Evolutionary conservation across 1,139 yeast species (phyloP), one percentile per base, ranked within the genome.

Genomic region (Hansenula lynferdii): DNA sequence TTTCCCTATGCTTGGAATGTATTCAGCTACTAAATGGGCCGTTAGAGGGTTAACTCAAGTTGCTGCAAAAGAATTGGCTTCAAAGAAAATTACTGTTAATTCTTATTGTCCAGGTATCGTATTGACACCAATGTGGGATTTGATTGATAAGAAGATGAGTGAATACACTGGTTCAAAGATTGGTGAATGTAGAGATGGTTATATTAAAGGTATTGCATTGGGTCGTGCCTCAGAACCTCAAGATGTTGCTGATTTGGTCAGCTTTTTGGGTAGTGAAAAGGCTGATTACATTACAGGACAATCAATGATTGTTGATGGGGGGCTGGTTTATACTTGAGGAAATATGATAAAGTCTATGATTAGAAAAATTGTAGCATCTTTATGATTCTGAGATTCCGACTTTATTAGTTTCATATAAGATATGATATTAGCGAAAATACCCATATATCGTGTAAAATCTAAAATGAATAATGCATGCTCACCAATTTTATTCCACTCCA

Each of bases 281-380:
- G 57, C 71, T 10, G 60, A 61, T 23, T 70, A 68, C 49, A 57
- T 69, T 38, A 66, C 72, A 16, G 75, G 75, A 11, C 70, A 68
- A 42, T 64, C 64, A 23, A 48, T 68, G 19, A 47, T 62, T 30
- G 70, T 66, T 30, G 72, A 66, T 47, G 75, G 75, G 42, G 75
- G 74, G 38, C 42, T 54, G 16, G 44, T 44, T 15, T 52, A 24
- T 33, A 43, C 42, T 35, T 51, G 36, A 41, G n/a, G n/a, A n/a
- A n/a, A n/a, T n/a, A n/a, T n/a, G n/a, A n/a, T n/a, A n/a, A n/a
- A n/a, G n/a, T n/a, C n/a, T n/a, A n/a, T n/a, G n/a, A n/a, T n/a
- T n/a, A n/a, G n/a, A n/a, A n/a, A n/a, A n/a, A n/a, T n/a, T n/a
- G n/a, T n/a, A n/a, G n/a, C n/a, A n/a, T n/a, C n/a, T n/a, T n/a